Base-by-base conservation (phyloP, 1,284 basidiomycete genomes). In the Fomitopsis pinicola region DNA sequence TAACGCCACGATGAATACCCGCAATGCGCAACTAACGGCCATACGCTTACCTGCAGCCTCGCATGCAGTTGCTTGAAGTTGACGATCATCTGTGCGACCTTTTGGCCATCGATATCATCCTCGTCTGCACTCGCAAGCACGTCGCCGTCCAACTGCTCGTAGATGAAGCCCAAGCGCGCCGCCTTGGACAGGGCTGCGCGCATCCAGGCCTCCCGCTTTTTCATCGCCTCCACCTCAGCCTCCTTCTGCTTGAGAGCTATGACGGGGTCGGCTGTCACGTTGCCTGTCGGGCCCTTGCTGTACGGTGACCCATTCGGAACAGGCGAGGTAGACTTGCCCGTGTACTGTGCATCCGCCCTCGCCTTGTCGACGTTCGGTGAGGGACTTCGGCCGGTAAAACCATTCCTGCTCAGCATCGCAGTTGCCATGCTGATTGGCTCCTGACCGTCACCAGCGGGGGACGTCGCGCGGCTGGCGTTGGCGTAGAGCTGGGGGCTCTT, bases 41-140 rank as follows among this genome's bases (percentile, higher is more conserved):
- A 17, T 9, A 22, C 38, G 5, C 84, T 70, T 64, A 95, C 95
- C 86, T 97, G 94, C 60, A 97, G 84, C 64, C 86, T 84, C 4
- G 94, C 91, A 72, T 91, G 89, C 73, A 97, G 91, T 69, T 95
- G 89, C 78, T 97, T 98, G 71, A 98, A 85, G 69, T 85, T 86
- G 63, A 97, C 77, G 6, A 94, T 80, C 70, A 92, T 83, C 67
- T 94, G 91, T 6, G 86, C 80, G 60, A 91, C 78, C 66, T 84
- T 84, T 60, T 68, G 77, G 58, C 74, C 64, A 64, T 73, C 72
- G 30, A 71, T 67, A 57, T 73, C 71, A 56, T 79, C 70, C 46
- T 73, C 72, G 30, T 71, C 74, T 22, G 70, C 70, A 53, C 75
- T 76, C 26, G 78, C 77, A 57, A 77, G 78, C 53, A 78, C 66